Evolutionary conservation across 306 rosid genomes (phyloP), one percentile per base, ranked within the genome.

Genomic region (Lotus japonicus): DNA sequence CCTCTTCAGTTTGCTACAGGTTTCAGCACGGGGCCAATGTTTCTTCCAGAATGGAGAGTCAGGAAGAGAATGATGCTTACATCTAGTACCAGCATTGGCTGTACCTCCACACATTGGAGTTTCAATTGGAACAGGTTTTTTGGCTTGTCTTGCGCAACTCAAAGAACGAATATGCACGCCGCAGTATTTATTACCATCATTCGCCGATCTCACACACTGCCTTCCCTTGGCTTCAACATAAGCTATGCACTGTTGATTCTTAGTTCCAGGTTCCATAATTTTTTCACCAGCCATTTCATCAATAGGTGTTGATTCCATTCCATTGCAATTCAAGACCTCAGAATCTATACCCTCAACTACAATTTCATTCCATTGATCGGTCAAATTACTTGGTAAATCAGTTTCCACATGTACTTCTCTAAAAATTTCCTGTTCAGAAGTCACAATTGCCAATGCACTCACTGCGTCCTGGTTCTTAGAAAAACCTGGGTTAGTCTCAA

Each of bases 221-320:
- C 98, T 84, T 71, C 96, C 92, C 83, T 92, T 92, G 63, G 98
- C 78, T 76, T 89, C 89, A 69, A 89, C 80, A 66, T 70, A 89
- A 64, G 90, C 89, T 51, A 58, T 54, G 33, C 98, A 92, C 31
- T 84, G 98, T 33, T 80, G 84, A 79, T 64, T 84, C 82, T 80
- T 87, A 67, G 70, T 71, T 38, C 66, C 87, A 55, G 68, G 64
- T 42, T 78, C 85, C 42, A 78, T 66, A 62, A 76, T 33, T 65
- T 50, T 82, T 63, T 76, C 13, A 55, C 65, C 60, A 63, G 66
- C 71, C 58, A 71, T 43, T 64, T 54, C 87, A 74, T 72, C 62
- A 12, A 55, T 56, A 35, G 90, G 85, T 11, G 87, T 81, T 80
- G 75, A 51, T 74, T 79, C 86, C 60, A 67, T 69, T 50, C 74